Evolutionary conservation across 106 monocot genomes (phyloP).

Genomic region (Acorus gramineus): DNA sequence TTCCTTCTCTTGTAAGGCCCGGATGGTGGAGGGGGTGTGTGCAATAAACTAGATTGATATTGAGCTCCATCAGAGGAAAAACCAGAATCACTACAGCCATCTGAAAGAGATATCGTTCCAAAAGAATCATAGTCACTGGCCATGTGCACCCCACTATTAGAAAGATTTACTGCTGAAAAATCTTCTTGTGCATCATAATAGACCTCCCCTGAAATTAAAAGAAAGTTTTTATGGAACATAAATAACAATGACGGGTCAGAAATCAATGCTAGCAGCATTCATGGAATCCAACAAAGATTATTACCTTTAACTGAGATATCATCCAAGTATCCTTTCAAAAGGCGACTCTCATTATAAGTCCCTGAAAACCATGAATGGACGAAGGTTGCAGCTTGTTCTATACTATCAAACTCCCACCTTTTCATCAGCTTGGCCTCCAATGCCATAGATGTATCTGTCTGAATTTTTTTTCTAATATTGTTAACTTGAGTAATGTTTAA

Average conservation of each 20-base stretch:
- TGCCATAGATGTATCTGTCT: constrained; percentile 96
- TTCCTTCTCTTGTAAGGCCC: constrained; percentile 83
- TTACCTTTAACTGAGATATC: constrained; percentile 41
- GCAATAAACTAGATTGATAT: constrained; percentile 3
- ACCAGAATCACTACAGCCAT: constrained; percentile 4
- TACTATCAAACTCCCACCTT: constrained; percentile 97
- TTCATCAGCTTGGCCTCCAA: constrained; percentile 87
- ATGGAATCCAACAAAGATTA: no score
- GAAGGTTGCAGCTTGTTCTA: constrained; percentile 60
- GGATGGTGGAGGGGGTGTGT: constrained; percentile 34
- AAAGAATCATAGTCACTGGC: constrained; percentile 12
- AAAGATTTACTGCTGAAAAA: constrained; percentile 3
- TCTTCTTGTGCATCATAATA: constrained; percentile 79
- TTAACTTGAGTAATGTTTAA: no score
- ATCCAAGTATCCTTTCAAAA: constrained; percentile 56
- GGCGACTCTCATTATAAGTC: constrained; percentile 35
- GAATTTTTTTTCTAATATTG: constrained; percentile 1
- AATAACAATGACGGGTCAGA: background rate
- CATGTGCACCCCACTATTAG: constrained; percentile 5
- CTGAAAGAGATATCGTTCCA: constrained; percentile 10
- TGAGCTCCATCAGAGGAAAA: background rate
- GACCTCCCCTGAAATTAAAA: constrained; percentile 42
- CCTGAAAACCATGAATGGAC: constrained; percentile 62
- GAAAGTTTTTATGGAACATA: background rate
- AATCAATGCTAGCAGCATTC: background rate